Base-by-base conservation (phyloP, 352 stramenopile species). In the Pythium periplocum region DNA sequence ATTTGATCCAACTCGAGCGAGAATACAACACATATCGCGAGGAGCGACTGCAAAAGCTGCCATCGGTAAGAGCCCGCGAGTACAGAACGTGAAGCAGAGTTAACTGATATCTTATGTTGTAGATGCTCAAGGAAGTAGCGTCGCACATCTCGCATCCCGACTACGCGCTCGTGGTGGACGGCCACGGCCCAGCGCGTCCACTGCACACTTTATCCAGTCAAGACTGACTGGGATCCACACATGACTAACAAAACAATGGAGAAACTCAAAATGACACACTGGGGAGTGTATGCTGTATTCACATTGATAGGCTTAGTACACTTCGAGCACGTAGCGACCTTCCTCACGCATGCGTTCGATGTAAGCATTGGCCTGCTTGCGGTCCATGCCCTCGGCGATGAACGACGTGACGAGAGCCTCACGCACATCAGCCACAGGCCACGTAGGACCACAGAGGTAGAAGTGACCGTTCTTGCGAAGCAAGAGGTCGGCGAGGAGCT, bases 361-460 rank as follows among this genome's bases (percentile, higher is more conserved):
- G 55, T 71, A 75, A 10, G 74, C 71, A 55, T 85, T 86, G 50
- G 78, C 75, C 32, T 84, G 78, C 55, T 80, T 79, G 71, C 76
- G 74, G 62, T 85, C 73, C 26, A 85, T 53, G 4, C 70, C 67
- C 42, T 80, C 69, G 32, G 70, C 50, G 46, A 62, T 75, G 64
- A 92, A 78, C 30, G 77, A 77, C 44, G 57, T 56, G 40, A 84
- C 68, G 53, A 91, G 65, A 31, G 81, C 83, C 50, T 90, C 79
- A 41, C 75, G 75, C 46, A 91, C 79, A 47, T 88, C 76, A 9
- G 80, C 78, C 26, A 90, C 83, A 2, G 83, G 83, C 83, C 81
- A 91, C 55, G 82, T 90, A 7, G 83, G 79, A 7, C 86, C 86
- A 48, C 86, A 95, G 38, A 94, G 63, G 69, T 94, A 94, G 53